Evolutionary conservation across 805 yeast species (phyloP).

Genomic region (Zygotorulaspora chibaensis): DNA sequence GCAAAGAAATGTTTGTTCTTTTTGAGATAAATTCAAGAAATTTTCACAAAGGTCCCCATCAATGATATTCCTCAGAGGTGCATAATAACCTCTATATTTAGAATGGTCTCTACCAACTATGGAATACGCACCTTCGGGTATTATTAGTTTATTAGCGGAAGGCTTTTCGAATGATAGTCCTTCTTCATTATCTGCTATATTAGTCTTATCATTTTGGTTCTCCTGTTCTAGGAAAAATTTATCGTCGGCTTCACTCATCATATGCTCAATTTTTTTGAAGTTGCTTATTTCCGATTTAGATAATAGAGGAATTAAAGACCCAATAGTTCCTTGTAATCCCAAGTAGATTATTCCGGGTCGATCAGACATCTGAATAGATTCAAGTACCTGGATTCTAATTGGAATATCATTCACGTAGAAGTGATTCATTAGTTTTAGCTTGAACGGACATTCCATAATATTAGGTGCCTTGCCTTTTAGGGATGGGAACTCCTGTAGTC

Average conservation of each 20-base stretch:
- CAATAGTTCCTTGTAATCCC: slow-evolving; percentile 80
- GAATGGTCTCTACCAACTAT: slow-evolving; percentile 64
- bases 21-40: slow-evolving; percentile 33
- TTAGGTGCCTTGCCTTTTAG: slow-evolving; percentile 19
- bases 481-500: slow-evolving; percentile 6
- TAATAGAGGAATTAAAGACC: slow-evolving; percentile 63
- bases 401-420: slow-evolving; percentile 69
- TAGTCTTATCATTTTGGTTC: slow-evolving; percentile 3
- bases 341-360: slow-evolving; percentile 61
- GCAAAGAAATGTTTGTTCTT: slow-evolving; percentile 29
- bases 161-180: slow-evolving; percentile 22
- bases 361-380: slow-evolving; percentile 39
- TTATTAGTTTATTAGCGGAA: slow-evolving; percentile 6
- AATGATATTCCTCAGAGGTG: slow-evolving; percentile 69
- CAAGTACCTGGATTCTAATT: slow-evolving; percentile 50
- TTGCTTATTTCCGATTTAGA: slow-evolving; percentile 59
- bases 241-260: slow-evolving; percentile 35
- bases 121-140: slow-evolving; percentile 31
- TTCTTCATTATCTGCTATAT: slow-evolving; percentile 11
- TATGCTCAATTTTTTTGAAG: slow-evolving; percentile 50
- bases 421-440: slow-evolving; percentile 50
- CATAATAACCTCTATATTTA: slow-evolving; percentile 71
- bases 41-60: slow-evolving; percentile 86
- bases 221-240: slow-evolving; percentile 14
- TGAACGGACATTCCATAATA: slow-evolving; percentile 38